Evolutionary conservation across 352 stramenopile species (phyloP), one percentile per base, ranked within the genome.

Genomic region (Phytophthora macrochlamydospora): DNA sequence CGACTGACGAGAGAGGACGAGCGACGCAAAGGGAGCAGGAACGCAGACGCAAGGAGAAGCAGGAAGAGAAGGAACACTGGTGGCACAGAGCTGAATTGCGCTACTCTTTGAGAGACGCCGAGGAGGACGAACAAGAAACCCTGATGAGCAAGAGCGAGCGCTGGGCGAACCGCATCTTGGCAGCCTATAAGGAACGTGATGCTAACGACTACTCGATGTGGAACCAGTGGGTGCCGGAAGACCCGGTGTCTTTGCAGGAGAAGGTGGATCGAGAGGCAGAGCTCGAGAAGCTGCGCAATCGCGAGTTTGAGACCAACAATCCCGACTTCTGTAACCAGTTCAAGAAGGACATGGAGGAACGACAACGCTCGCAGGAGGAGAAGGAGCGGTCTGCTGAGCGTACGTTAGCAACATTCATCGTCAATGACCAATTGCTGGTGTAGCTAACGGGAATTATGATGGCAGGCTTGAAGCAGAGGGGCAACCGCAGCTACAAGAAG

Each of bases 141-240:
- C 18, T 24, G 3, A 37, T 40, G 8, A 77, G 28, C 44, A 70
- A 55, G 32, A 73, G 72, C 14, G 49, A 53, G 8, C 57, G 56
- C 11, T 92, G 69, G 68, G 79, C 75, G 2, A 93, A 87, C 49
- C 87, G 85, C 35, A 67, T 90, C 7, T 63, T 93, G 2, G 70
- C 73, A 4, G 82, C 85, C 29, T 93, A 92, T 65, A 93, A 92
- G 56, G 57, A 80, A 2, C 80, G 83, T 3, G 87, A 95, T 49
- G 84, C 81, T 29, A 94, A 93, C 62, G 84, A 93, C 71, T 95
- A 93, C 68, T 95, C 87, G 6, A 18, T 83, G n/a, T 95, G 87
- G 87, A 32, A 75, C 28, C 72, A 73, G n/a, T 95, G 87, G 85
- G 78, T 83, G 32, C 85, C 87, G 0, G 71, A 92, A 62, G 87